These are phyloP conservation scores for Colletotrichum noveboracense DNA, from an alignment of 2,329 filamentous ascomycete species.

Conservation along the genomic window DNA sequence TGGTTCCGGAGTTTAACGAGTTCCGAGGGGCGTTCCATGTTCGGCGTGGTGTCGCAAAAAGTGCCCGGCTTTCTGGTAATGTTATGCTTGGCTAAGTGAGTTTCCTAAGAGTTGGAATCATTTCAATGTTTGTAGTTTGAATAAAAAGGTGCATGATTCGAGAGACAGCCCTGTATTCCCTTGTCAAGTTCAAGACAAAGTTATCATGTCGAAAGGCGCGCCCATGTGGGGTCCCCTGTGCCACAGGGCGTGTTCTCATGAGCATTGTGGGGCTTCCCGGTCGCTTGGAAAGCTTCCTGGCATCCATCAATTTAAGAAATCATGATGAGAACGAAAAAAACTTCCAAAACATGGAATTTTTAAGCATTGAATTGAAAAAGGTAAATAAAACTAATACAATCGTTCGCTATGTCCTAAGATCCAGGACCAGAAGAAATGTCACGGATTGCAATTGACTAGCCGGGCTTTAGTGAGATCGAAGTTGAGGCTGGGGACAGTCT, in stretches of 20 bases:
- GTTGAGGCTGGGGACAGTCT: neutral
- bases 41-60: neutral
- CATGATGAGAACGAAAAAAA: neutral
- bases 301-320: too few species aligned
- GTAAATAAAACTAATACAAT: neutral
- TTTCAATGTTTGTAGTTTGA: neutral
- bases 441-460: neutral
- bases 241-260: neutral
- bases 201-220: neutral
- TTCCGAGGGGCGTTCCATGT: neutral
- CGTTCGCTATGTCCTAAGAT: rapidly evolving
- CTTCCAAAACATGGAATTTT: neutral
- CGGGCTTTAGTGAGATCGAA: neutral
- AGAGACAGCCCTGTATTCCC: too few species aligned
- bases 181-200: neutral
- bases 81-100: neutral
- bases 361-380: rapidly evolving
- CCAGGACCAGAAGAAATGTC: neutral
- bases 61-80: neutral
- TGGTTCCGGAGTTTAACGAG: constrained; percentile 12
- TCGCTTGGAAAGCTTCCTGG: neutral
- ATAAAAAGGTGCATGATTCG: rapidly evolving
- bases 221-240: neutral
- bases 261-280: neutral
- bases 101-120: rapidly evolving